Evolutionary conservation across 2,329 filamentous ascomycete species (phyloP), one percentile per base, ranked within the genome.

Genomic region (Corniculantispora saksenae): DNA sequence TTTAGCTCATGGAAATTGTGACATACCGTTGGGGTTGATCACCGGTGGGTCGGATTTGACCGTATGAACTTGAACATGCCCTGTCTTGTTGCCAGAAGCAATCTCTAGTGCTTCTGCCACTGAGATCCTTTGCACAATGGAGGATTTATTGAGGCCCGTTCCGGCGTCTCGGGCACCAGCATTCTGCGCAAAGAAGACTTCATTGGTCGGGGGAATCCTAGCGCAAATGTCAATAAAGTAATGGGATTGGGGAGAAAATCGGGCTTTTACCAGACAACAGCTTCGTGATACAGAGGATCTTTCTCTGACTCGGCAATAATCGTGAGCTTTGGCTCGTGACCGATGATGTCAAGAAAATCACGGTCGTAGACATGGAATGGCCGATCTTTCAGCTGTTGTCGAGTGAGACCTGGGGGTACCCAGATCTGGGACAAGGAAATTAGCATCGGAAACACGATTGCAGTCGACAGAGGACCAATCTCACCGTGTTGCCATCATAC

Each of bases 181-280:
- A 51, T 83, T 84, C 63, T 86, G 83, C 0, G 80, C 82, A 48
- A 86, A 86, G 68, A 86, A 85, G 48, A 85, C 75, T 66, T 85
- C 83, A 23, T 85, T 80, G 0, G 81, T 84, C 0, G 77, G 78
- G 21, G 71, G 74, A 27, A 62, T 13, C 60, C 60, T 62, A 32
- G 19, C 15, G 23, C n/a, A 40, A 19, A 32, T 29, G 45, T 32
- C 12, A 43, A 6, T 8, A 21, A 23, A 12, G 19, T 5, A 10
- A 13, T 48, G 17, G 23, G 25, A 29, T 13, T 21, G n/a, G 12
- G 3, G 19, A n/a, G n/a, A n/a, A n/a, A 2, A 12, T 3, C 5
- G 23, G n/a, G n/a, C 2, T 10, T 38, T 32, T 78, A 81, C 82
- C 83, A 87, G 0, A 84, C 78, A 12, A 84, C 82, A 8, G 84